Conservation (phyloP, 129 eudicot species). For the Arctium lappa region DNA sequence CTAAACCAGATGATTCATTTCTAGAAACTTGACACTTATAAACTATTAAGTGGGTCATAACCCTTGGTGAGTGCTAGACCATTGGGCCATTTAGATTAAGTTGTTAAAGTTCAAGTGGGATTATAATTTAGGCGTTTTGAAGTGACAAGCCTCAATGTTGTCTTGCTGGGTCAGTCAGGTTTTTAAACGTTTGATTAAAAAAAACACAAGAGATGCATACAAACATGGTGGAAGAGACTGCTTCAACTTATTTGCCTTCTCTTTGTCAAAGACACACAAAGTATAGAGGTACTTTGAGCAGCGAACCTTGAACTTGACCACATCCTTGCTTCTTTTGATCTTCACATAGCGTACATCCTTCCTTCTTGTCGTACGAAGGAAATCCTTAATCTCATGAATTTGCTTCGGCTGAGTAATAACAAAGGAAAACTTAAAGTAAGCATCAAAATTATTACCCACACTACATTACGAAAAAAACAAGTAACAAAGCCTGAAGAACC, state of each 20-base stretch:
- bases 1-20: neutral
- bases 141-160: neutral
- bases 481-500: neutral
- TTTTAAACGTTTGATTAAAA: neutral
- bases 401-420: conserved; percentile 41
- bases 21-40: neutral
- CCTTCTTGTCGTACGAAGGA: conserved; percentile 50
- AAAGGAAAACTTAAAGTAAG: neutral
- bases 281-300: conserved; percentile 51
- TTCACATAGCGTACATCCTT: conserved; percentile 54
- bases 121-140: neutral
- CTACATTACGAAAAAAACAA: neutral
- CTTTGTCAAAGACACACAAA: conserved; percentile 40
- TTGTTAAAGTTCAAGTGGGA: neutral
- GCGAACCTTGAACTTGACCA: conserved; percentile 52
- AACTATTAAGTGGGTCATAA: neutral
- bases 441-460: neutral
- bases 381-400: conserved; percentile 51
- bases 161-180: neutral
- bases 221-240: conserved; percentile 54
- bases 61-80: neutral
- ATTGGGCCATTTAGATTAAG: neutral
- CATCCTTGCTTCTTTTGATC: conserved; percentile 47
- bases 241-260: conserved; percentile 50
- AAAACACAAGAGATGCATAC: neutral